Evolutionary conservation across 768 basidiomycete genomes (phyloP).

Genomic region (Lentinula detonsa): DNA sequence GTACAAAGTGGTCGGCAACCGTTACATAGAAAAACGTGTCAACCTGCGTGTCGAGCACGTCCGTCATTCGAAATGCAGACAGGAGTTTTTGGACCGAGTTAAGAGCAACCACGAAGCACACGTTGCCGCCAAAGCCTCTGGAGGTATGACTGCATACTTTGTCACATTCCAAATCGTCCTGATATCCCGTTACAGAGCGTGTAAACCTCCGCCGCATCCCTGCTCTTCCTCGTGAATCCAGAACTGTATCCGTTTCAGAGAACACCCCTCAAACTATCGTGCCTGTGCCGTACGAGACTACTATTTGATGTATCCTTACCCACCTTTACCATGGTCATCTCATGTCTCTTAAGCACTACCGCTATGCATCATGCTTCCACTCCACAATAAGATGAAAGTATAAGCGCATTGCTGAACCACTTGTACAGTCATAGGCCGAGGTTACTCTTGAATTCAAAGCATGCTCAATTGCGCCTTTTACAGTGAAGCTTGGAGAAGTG

Average conservation of each 20-base stretch:
- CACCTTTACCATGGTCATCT: background rate
- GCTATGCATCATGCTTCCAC: background rate
- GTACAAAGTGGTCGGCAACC: conserved; percentile 97
- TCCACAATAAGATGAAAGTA: background rate
- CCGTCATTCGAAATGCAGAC: conserved; percentile 93
- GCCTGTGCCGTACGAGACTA: conserved; percentile 94
- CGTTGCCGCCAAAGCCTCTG: conserved; percentile 83
- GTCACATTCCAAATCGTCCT: background rate
- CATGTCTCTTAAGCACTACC: background rate
- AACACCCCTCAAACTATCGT: conserved; percentile 92
- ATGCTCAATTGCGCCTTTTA: too few species aligned
- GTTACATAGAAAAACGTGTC: conserved; percentile 99
- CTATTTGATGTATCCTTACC: conserved; percentile 47
- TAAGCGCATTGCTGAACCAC: background rate
- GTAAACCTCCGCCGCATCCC: conserved; percentile 84
- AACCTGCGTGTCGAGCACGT: conserved; percentile 97
- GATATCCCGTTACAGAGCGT: conserved; percentile 45
- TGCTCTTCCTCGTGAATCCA: conserved; percentile 73
- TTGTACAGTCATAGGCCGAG: too few species aligned
- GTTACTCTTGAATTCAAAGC: too few species aligned
- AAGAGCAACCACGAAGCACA: conserved; percentile 85
- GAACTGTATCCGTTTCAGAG: conserved; percentile 60
- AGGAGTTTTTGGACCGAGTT: conserved; percentile 96
- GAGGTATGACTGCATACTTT: conserved; percentile 49
- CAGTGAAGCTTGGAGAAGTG: too few species aligned